Base-by-base conservation (phyloP, 371 early-diverging fungal species). In the Mucor racemosus region DNA sequence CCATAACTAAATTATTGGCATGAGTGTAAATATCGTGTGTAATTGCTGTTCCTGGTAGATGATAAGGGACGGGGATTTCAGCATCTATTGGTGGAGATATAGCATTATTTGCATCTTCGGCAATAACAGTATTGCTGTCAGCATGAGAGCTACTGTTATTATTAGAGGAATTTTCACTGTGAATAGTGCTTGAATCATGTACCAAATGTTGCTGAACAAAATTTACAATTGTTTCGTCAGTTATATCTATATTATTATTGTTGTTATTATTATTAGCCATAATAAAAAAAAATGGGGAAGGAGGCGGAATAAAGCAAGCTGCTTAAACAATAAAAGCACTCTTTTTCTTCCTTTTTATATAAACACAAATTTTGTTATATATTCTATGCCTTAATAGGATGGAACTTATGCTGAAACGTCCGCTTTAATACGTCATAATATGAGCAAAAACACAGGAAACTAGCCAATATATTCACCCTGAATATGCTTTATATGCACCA, bases 21-120 rank as follows among this genome's bases (percentile, higher is more conserved):
- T 76, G 75, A 9, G 66, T 74, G 61, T 83, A 83, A 33, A 83
- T 77, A 63, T 83, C 83, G 50, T 80, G 80, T 4, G 83, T 83
- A 21, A 80, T 64, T n/a, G 83, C 75, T 0, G 77, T 62, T 19
- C 83, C 83, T 34, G 78, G 79, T 34, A 83, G 73, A 59, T 83
- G 81, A 58, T 76, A 80, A 1, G 81, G 83, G 3, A 80, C 70
- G 19, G 76, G 68, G 7, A 76, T 77, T 17, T 74, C 77, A 15
- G 53, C 17, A 0, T 72, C 70, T 8, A 34, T 41, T 1, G 48
- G 65, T 26, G 50, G 26, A 19, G 62, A 50, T n/a, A 44, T 26
- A 7, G 15, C 33, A 14, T 26, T 44, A 60, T 60, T 60, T 11
- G 55, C 0, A 54, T 33, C 56, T 14, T 33, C 56, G 21, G 56